Evolutionary conservation across 2,329 filamentous ascomycete genomes (phyloP), one percentile per base, ranked within the genome.

Genomic region (Botrytis porri): DNA sequence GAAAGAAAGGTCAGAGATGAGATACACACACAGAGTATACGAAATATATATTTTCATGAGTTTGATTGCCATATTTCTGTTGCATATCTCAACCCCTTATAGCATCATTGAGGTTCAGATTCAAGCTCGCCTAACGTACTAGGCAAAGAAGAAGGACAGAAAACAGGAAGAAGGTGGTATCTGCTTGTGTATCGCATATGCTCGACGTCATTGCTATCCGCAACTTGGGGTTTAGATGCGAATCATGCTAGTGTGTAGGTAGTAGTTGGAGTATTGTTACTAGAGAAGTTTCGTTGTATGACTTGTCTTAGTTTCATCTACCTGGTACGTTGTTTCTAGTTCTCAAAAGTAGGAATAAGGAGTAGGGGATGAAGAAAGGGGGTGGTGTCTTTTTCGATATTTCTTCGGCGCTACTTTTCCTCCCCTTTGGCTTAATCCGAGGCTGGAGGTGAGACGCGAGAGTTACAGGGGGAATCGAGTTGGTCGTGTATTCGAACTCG

Each of bases 151-250:
- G 14, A 16, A 16, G 25, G 4, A 10, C 16, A n/a, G 10, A 51
- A 51, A 2, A n/a, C 12, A 1, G n/a, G 25, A 51, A 5, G 25
- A n/a, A 51, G 4, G 12, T n/a, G 12, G 5, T 51, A 0, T 0
- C 20, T 51, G 12, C 4, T 51, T 51, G 10, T 4, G 2, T 51
- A 51, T n/a, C 48, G 0, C 48, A 51, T 51, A n/a, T n/a, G 25
- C 25, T n/a, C 48, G 2, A 51, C n/a, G 10, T n/a, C 48, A n/a
- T 51, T n/a, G 2, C n/a, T n/a, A 51, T 51, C 25, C 12, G 12
- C 7, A n/a, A 4, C 25, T 12, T 51, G 12, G 10, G 45, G 22
- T n/a, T n/a, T n/a, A 10, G 48, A 14, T 14, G 14, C 48, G 25
- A 25, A 25, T 51, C 10, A 5, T 20, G 48, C 12, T 51, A 16